Evolutionary conservation across 2,329 filamentous ascomycete species (phyloP).

Genomic region (Colletotrichum lupini): DNA sequence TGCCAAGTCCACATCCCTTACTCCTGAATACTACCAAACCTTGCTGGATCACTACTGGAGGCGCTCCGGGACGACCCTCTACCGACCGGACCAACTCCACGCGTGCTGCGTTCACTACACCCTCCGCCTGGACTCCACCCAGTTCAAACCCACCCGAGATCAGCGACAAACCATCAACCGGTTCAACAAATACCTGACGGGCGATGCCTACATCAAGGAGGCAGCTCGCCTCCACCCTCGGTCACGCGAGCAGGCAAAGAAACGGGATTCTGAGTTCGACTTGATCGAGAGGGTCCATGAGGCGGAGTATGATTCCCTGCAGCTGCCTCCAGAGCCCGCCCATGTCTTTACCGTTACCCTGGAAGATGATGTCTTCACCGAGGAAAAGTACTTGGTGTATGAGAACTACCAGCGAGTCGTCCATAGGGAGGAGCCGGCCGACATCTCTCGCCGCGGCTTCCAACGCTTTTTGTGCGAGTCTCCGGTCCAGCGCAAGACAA

Average conservation of each 20-base stretch:
- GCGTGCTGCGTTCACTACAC: conserved; percentile 96
- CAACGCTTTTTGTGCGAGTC: conserved; percentile 79
- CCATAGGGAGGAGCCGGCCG: conserved; percentile 72
- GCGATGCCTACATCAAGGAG: conserved; percentile 74
- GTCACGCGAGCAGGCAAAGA: conserved; percentile 73
- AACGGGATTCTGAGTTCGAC: conserved; percentile 75
- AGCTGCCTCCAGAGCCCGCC: conserved; percentile 70
- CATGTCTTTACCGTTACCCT: conserved; percentile 77
- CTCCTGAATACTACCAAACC: conserved; percentile 74
- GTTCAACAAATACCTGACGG: conserved; percentile 78
- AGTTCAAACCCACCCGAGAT: conserved; percentile 75
- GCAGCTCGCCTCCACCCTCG: conserved; percentile 73
- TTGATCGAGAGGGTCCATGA: conserved; percentile 76
- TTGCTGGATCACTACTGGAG: conserved; percentile 83
- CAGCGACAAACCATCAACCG: conserved; percentile 82
- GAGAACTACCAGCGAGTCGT: conserved; percentile 80
- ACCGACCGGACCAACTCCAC: conserved; percentile 80
- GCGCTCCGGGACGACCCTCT: conserved; percentile 76
- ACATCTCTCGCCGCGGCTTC: conserved; percentile 73
- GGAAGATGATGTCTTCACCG: conserved; percentile 76
- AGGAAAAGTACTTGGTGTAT: conserved; percentile 80
- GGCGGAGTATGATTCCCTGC: conserved; percentile 66
- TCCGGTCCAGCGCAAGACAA: conserved; percentile 64
- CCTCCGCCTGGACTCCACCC: conserved; percentile 74
- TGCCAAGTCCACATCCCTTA: conserved; percentile 69